Evolutionary conservation across 345 rosid genomes (phyloP).

Genomic region (Diplotaxis tenuifolia): DNA sequence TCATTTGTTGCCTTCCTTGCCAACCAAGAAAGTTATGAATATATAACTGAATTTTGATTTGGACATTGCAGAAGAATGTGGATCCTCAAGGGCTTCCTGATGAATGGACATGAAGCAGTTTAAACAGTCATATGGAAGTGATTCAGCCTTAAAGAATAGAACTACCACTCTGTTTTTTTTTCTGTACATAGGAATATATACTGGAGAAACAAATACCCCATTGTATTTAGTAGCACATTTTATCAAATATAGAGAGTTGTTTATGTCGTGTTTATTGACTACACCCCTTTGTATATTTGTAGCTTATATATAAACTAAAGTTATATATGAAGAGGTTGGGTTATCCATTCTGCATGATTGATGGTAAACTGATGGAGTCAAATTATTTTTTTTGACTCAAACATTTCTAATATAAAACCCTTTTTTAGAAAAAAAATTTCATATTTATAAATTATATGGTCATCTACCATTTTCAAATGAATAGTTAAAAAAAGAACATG

Average conservation of each 20-base stretch:
- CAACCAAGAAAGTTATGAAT: conserved; percentile 1
- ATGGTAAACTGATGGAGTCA: too few relatives aligned
- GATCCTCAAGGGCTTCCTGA: conserved; percentile 3
- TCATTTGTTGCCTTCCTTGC: background rate
- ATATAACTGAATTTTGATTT: background rate
- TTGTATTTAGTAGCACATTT: background rate
- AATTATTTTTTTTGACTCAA: too few relatives aligned
- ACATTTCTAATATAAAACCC: too few relatives aligned
- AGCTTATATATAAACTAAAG: background rate
- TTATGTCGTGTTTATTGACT: background rate
- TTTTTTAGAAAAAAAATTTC: too few relatives aligned
- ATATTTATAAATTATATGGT: too few relatives aligned
- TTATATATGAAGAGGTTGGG: background rate
- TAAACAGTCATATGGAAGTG: too few relatives aligned
- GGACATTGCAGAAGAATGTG: background rate
- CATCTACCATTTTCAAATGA: too few relatives aligned
- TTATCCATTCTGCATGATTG: too few relatives aligned
- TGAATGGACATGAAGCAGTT: background rate
- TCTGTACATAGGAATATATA: conserved; percentile 2
- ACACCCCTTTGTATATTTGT: background rate
- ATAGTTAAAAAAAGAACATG: too few relatives aligned
- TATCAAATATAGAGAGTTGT: background rate
- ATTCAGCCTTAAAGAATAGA: conserved; percentile 3
- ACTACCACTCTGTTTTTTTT: background rate
- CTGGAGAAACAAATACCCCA: background rate